phyloP scores from a whole-genome alignment of 768 basidiomycete genomes.

The Cystofilobasidium macerans region DNA sequence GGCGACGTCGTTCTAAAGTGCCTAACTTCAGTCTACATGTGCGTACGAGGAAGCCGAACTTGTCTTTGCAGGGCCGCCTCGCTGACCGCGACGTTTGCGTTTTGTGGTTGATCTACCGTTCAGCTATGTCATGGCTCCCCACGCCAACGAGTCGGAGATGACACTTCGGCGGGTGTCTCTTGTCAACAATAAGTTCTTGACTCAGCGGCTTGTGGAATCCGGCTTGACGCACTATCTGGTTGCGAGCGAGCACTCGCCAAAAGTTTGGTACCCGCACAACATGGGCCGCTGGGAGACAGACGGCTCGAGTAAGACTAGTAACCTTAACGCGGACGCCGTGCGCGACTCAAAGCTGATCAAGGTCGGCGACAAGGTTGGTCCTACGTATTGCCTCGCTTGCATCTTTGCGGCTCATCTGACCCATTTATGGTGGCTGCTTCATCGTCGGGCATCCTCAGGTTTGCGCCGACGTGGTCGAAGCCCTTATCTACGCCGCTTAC shows the following conservation, averaged over 20 bases:
- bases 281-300: background rate
- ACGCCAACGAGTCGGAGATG: slow-evolving; percentile 54
- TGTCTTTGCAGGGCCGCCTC: no score
- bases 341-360: slow-evolving; percentile 7
- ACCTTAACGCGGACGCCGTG: background rate
- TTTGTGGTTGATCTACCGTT: background rate
- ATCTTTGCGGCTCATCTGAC: background rate
- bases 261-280: slow-evolving; percentile 16
- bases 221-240: slow-evolving; percentile 66
- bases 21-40: slow-evolving; percentile 56
- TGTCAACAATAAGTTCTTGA: slow-evolving; percentile 62
- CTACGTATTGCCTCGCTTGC: background rate
- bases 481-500: slow-evolving; percentile 72
- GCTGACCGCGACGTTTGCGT: no score
- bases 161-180: slow-evolving; percentile 57
- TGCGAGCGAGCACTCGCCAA: slow-evolving; percentile 34
- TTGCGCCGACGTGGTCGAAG: slow-evolving; percentile 73
- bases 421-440: background rate
- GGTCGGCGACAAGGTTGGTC: slow-evolving; percentile 55
- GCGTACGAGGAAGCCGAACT: no score
- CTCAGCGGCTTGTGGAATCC: slow-evolving; percentile 47
- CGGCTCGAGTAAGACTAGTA: background rate
- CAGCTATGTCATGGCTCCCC: slow-evolving; percentile 54
- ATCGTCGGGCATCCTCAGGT: no score
- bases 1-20: slow-evolving; percentile 80